Conservation (phyloP, 2,329 filamentous ascomycete genomes). For the Colletotrichum sp. region DNA sequence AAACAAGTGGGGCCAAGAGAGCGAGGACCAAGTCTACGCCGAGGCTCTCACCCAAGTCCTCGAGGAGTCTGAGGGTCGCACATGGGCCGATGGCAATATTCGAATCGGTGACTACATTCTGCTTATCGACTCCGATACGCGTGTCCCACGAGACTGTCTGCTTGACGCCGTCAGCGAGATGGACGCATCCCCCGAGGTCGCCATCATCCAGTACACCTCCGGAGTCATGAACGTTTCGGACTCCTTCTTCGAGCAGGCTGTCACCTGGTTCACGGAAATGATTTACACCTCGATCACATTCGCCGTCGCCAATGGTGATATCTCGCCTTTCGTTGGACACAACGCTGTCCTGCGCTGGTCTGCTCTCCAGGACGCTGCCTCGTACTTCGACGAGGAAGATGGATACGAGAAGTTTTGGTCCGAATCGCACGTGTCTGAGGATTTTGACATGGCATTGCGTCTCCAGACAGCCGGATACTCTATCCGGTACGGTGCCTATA, state of each 20-base stretch:
- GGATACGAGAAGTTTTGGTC: constrained; percentile 75
- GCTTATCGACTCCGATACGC: constrained; percentile 72
- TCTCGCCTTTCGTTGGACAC: constrained; percentile 79
- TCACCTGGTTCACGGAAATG: constrained; percentile 81
- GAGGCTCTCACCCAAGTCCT: constrained; percentile 49
- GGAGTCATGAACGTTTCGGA: constrained; percentile 79
- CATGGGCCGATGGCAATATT: constrained; percentile 63
- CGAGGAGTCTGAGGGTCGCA: constrained; percentile 52
- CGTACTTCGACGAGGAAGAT: constrained; percentile 51
- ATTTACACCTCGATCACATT: constrained; percentile 78
- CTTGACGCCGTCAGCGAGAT: constrained; percentile 75
- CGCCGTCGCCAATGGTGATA: constrained; percentile 73
- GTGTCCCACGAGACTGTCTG: constrained; percentile 71
- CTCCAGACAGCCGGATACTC: constrained; percentile 72
- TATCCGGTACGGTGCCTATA: constrained; percentile 73
- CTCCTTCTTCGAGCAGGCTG: constrained; percentile 75
- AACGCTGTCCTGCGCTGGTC: constrained; percentile 77
- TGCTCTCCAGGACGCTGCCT: constrained; percentile 40
- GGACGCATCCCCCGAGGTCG: constrained; percentile 72
- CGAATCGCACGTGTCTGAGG: constrained; percentile 77
- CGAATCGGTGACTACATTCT: constrained; percentile 67
- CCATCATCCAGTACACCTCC: constrained; percentile 74
- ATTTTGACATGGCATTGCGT: constrained; percentile 78
- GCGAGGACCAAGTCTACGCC: constrained; percentile 50
- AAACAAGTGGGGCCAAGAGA: constrained; percentile 40